These are phyloP conservation scores for Chlamydomonas sphaeroides DNA, from an alignment of 139 green algal species.

Conservation along the genomic window DNA sequence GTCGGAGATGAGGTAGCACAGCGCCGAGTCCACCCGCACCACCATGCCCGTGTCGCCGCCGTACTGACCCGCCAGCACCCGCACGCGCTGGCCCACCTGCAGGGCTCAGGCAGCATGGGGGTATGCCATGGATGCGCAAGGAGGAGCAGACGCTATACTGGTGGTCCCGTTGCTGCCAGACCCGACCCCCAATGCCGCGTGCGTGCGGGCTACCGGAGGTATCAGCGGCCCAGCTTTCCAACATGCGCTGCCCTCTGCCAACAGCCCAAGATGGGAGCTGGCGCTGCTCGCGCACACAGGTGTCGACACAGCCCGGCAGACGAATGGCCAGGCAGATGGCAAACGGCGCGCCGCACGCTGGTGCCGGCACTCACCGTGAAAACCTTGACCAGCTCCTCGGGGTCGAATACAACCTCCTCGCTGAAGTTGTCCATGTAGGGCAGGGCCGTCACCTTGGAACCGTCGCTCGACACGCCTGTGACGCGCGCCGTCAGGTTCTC, in stretches of 20 bases:
- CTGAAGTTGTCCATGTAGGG: constrained; percentile 64
- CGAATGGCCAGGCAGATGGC: too few species aligned
- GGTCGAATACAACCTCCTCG: constrained; percentile 65
- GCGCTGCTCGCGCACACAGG: too few species aligned
- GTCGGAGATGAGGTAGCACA: constrained; percentile 84
- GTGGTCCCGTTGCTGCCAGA: too few species aligned
- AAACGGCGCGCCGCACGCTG: not conserved
- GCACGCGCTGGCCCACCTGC: constrained; percentile 87
- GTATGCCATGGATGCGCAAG: too few species aligned
- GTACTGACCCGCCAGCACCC: constrained; percentile 84
- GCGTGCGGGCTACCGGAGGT: too few species aligned
- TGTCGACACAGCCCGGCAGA: too few species aligned
- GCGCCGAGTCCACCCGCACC: constrained; percentile 74
- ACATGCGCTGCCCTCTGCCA: too few species aligned
- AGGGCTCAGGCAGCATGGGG: too few species aligned
- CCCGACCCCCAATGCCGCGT: too few species aligned
- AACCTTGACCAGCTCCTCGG: constrained; percentile 77
- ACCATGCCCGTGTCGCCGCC: constrained; percentile 89
- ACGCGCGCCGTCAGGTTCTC: constrained; percentile 80
- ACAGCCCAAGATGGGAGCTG: too few species aligned
- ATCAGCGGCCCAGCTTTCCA: too few species aligned
- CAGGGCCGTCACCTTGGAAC: constrained; percentile 67
- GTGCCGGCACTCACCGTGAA: constrained; percentile 72
- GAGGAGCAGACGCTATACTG: too few species aligned
- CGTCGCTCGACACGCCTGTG: constrained; percentile 47